Evolutionary conservation across 2,329 filamentous ascomycete genomes (phyloP), one percentile per base, ranked within the genome.

Genomic region (Phyllosticta capitalensis): DNA sequence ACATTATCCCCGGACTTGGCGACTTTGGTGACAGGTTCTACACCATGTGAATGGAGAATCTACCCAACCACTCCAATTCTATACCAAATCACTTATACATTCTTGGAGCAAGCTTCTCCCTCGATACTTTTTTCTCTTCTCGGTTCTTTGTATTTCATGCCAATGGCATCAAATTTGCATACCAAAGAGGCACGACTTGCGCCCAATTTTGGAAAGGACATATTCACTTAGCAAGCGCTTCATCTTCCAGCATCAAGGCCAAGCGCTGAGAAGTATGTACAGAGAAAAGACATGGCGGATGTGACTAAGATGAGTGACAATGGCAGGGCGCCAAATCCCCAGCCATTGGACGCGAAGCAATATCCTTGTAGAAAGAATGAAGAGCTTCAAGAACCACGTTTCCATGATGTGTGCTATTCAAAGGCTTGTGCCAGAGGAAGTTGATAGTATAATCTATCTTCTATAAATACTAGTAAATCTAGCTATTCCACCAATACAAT

Each of bases 1-100:
- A 96, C 73, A 97, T 97, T 69, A 84, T 95, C 58, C 92, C 92
- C 26, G 92, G 92, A 26, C 81, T 97, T 19, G 92, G 92, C 65
- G 92, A 97, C 72, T 97, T 97, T 74, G 92, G 92, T 62, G 92
- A 97, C 72, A 82, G 92, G 65, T 97, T 94, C 75, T 97, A 96
- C 74, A 96, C 92, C 59, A 83, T 96, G 74, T 96, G 78, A 74
- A 55, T n/a, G 17, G 12, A 22, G n/a, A 24, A 9, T 20, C 20
- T 19, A 17, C 38, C 22, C 9, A 24, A 19, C 12, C 2, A 24
- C 9, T 7, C 12, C 9, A 21, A 28, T 12, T 17, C 19, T n/a
- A 48, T 26, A 45, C 1, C 19, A 4, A 9, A 26, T 17, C 10
- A 26, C 20, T 19, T 6, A 30, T 12, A 24, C 4, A 24, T 28